Percentiles rank a stretch among this genome's conserved stretches.
phyloP scores from a whole-genome alignment of 805 yeast genomes.

The Saccharomycopsis vini region DNA sequence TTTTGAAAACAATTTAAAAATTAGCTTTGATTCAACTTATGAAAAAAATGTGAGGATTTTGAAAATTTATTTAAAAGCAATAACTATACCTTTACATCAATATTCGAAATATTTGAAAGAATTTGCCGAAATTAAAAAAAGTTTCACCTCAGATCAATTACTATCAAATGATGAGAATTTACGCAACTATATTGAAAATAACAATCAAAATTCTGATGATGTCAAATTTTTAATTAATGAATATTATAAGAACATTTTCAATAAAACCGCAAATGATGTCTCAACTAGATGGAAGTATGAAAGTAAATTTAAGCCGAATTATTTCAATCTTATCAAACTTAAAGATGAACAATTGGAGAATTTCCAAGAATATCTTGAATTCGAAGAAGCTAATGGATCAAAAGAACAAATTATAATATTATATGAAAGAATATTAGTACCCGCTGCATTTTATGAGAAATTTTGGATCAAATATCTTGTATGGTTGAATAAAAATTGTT shows the following conservation, averaged over 20 bases:
- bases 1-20: slow-evolving; percentile 38
- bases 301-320: slow-evolving; percentile 46
- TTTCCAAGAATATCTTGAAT: slow-evolving; percentile 61
- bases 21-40: slow-evolving; percentile 19
- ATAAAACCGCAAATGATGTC: slow-evolving; percentile 42
- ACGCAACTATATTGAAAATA: too few species aligned
- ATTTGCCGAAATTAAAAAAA: slow-evolving; percentile 15
- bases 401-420: slow-evolving; percentile 33
- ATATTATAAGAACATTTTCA: slow-evolving; percentile 35
- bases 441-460: slow-evolving; percentile 48
- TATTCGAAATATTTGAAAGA: slow-evolving; percentile 65
- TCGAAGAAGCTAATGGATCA: slow-evolving; percentile 25
- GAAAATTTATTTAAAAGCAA: slow-evolving; percentile 35
- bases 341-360: slow-evolving; percentile 33
- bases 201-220: slow-evolving; percentile 30
- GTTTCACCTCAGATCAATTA: slow-evolving; percentile 15
- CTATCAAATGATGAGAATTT: slow-evolving; percentile 20
- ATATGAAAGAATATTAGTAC: slow-evolving; percentile 68
- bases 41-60: slow-evolving; percentile 31
- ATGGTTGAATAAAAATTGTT: slow-evolving; percentile 35
- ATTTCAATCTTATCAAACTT: slow-evolving; percentile 44
- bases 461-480: slow-evolving; percentile 64
- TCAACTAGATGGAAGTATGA: slow-evolving; percentile 66
- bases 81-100: slow-evolving; percentile 70
- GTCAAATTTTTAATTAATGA: slow-evolving; percentile 35